Conservation (phyloP, 176 grass and related monocot species). For the Elymus sibiricus region DNA sequence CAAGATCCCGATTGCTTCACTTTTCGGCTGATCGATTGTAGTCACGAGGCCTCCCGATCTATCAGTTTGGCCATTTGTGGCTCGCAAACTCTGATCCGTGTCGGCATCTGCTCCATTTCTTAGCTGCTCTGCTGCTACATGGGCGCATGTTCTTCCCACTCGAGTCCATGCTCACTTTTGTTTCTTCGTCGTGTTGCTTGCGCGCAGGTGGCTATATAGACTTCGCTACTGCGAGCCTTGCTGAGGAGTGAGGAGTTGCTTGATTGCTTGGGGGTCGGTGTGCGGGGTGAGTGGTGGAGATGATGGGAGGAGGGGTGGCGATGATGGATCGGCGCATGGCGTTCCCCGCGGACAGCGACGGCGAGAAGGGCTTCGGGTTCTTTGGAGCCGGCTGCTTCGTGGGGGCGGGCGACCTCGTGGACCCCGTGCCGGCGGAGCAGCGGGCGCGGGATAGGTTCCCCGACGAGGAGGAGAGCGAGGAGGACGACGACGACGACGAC, state of each 20-base stretch:
- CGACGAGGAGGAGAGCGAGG: conserved; percentile 47
- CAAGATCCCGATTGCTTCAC: not conserved
- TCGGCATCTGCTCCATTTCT: not conserved
- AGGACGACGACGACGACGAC: conserved; percentile 49
- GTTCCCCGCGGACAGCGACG: not conserved
- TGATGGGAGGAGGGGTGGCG: conserved; percentile 18
- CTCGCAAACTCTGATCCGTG: not conserved
- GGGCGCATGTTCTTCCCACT: not conserved
- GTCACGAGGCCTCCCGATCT: not conserved
- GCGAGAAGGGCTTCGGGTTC: conserved; percentile 10
- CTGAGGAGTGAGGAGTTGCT: not conserved
- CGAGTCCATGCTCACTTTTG: not conserved
- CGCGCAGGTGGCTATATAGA: not conserved
- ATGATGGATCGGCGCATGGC: conserved; percentile 18
- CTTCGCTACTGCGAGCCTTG: not conserved
- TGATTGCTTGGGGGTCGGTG: not conserved
- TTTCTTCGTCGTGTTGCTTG: not conserved
- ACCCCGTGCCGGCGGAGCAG: conserved; percentile 27
- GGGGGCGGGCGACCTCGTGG: conserved; percentile 44
- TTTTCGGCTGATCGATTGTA: not conserved
- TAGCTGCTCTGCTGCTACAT: not conserved
- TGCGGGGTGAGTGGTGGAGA: not conserved
- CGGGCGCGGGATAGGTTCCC: conserved; percentile 17
- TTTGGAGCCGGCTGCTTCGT: conserved; percentile 34
- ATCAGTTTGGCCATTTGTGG: not conserved